Evolutionary conservation across 805 yeast species (phyloP).

Genomic region (Blastobotrys chiropterorum): DNA sequence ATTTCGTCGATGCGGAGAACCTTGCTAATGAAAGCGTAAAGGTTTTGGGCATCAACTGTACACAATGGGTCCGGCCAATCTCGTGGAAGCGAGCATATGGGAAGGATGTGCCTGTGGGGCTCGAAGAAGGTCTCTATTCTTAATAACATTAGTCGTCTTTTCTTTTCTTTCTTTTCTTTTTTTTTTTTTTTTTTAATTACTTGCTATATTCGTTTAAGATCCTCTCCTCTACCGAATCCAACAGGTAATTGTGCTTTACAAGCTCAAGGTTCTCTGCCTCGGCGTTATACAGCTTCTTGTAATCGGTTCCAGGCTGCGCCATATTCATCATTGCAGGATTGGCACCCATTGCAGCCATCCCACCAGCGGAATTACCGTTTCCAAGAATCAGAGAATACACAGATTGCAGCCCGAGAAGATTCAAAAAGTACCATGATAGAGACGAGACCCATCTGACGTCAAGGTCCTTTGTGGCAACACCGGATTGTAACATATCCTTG

Average conservation of each 20-base stretch:
- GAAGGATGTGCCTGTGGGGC: slow-evolving; percentile 54
- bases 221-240: slow-evolving; percentile 59
- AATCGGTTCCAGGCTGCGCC: slow-evolving; percentile 47
- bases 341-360: slow-evolving; percentile 24
- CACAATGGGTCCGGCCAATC: slow-evolving; percentile 48
- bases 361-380: slow-evolving; percentile 30
- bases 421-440: slow-evolving; percentile 92
- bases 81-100: slow-evolving; percentile 91
- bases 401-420: slow-evolving; percentile 75
- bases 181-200: too few species aligned
- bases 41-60: slow-evolving; percentile 21
- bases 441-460: slow-evolving; percentile 91
- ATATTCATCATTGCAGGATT: slow-evolving; percentile 41
- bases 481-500: slow-evolving; percentile 86
- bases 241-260: slow-evolving; percentile 47
- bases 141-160: slow-evolving; percentile 20
- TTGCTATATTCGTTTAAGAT: slow-evolving; percentile 19
- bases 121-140: slow-evolving; percentile 74
- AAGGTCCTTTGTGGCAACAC: slow-evolving; percentile 75
- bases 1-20: slow-evolving; percentile 58
- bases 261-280: slow-evolving; percentile 74
- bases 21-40: slow-evolving; percentile 39
- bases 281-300: slow-evolving; percentile 54
- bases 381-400: slow-evolving; percentile 67
- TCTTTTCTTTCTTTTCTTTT: not conserved